Evolutionary conservation across 2,329 filamentous ascomycete genomes (phyloP).

Genomic region (Neofusicoccum parvum): DNA sequence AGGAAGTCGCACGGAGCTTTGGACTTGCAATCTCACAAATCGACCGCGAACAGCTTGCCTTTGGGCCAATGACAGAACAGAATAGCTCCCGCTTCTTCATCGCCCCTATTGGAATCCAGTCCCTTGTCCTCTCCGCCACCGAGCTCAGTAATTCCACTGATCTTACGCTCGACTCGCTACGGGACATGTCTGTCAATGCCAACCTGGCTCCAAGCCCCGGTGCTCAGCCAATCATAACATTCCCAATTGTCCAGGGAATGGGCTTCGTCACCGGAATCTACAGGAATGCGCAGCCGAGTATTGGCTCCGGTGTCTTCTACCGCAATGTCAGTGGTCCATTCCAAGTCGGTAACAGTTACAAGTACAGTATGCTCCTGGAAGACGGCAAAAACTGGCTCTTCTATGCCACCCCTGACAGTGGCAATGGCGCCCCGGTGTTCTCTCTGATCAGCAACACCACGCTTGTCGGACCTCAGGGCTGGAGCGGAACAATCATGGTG

Average conservation of each 20-base stretch:
- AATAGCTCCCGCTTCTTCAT: conserved; percentile 67
- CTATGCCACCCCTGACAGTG: conserved; percentile 68
- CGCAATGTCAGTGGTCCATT: conserved; percentile 53
- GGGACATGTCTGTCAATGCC: conserved; percentile 64
- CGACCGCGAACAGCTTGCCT: conserved; percentile 66
- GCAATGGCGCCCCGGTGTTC: conserved; percentile 63
- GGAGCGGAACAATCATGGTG: conserved; percentile 69
- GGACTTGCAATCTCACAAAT: conserved; percentile 79
- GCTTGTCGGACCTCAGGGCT: conserved; percentile 56
- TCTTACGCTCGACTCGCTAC: not conserved
- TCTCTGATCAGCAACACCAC: conserved; percentile 66
- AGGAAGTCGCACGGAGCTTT: conserved; percentile 64
- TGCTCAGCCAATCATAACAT: conserved; percentile 62
- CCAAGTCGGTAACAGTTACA: conserved; percentile 61
- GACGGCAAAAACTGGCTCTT: conserved; percentile 76
- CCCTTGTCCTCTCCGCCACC: conserved; percentile 75
- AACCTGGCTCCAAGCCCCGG: conserved; percentile 60
- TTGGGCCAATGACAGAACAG: conserved; percentile 55
- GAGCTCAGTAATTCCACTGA: conserved; percentile 68
- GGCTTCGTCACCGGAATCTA: conserved; percentile 82
- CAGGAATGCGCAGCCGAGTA: conserved; percentile 66
- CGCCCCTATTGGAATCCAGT: conserved; percentile 82
- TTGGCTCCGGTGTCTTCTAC: conserved; percentile 79
- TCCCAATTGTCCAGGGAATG: conserved; percentile 88
- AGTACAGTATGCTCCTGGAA: conserved; percentile 73